Evolutionary conservation across 768 basidiomycete species (phyloP).

Genomic region (Megacollybia marginata): DNA sequence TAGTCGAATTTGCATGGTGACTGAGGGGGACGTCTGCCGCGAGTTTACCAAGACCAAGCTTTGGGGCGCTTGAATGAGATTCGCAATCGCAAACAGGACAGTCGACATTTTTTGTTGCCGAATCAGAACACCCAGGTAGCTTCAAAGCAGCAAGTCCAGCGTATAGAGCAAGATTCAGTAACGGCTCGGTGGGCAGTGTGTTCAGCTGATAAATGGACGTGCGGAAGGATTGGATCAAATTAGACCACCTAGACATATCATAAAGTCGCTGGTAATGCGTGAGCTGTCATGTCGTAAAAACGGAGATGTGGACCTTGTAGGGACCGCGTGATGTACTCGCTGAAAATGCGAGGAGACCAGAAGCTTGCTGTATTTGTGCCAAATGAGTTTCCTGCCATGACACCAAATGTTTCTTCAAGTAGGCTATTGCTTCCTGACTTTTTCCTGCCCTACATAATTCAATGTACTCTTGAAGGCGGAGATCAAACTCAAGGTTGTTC

Average conservation of each 20-base stretch:
- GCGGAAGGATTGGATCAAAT: constrained; percentile 73
- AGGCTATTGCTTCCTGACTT: constrained; percentile 71
- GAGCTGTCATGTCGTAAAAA: neutral
- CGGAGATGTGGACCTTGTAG: constrained; percentile 57
- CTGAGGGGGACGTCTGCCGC: constrained; percentile 84
- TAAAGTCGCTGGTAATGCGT: constrained; percentile 62
- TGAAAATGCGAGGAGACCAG: constrained; percentile 68
- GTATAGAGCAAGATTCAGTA: constrained; percentile 82
- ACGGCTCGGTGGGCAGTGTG: constrained; percentile 78
- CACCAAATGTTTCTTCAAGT: constrained; percentile 73
- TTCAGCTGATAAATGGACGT: constrained; percentile 83
- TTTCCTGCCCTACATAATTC: constrained; percentile 73
- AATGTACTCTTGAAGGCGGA: constrained; percentile 94
- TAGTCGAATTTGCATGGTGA: constrained; percentile 92
- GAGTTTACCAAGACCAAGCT: constrained; percentile 59
- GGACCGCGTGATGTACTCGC: constrained; percentile 64
- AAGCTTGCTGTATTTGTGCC: constrained; percentile 67
- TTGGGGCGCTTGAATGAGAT: constrained; percentile 20
- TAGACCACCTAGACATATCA: constrained; percentile 69
- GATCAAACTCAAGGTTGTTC: constrained; percentile 94
- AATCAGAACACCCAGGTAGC: constrained; percentile 74
- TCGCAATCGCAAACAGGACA: constrained; percentile 86
- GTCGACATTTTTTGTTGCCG: constrained; percentile 61
- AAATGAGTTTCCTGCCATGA: constrained; percentile 81
- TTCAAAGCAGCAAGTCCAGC: constrained; percentile 90